Conservation (phyloP, 352 stramenopile species). For the Phytophthora fragariae region DNA sequence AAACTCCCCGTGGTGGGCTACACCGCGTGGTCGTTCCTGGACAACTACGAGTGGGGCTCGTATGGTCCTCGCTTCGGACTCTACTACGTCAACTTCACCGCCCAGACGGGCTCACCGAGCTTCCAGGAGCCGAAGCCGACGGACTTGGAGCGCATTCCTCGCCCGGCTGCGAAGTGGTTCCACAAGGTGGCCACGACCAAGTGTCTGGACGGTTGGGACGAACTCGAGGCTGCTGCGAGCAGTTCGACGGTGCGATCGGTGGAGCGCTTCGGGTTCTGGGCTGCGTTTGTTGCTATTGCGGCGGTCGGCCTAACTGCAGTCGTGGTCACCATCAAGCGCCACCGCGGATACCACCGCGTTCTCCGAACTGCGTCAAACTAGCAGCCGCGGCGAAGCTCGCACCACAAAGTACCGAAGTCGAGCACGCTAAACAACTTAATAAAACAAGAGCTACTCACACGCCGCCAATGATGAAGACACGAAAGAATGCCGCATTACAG, state of each 20-base stretch:
- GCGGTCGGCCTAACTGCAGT: conserved; percentile 12
- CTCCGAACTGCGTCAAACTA: conserved; percentile 3
- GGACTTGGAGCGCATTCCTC: conserved; percentile 42
- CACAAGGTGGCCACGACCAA: conserved; percentile 17
- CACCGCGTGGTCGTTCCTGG: conserved; percentile 27
- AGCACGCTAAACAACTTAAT: no score
- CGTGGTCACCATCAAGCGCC: conserved; percentile 25
- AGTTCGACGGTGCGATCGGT: conserved; percentile 4
- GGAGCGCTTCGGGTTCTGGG: conserved; percentile 22
- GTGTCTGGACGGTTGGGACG: conserved; percentile 20
- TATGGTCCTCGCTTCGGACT: conserved; percentile 45
- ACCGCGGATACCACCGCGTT: conserved; percentile 22
- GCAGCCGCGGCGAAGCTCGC: not conserved
- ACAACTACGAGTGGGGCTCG: conserved; percentile 35
- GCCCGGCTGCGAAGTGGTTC: conserved; percentile 47
- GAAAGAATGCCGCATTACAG: no score
- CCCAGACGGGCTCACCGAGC: conserved; percentile 15
- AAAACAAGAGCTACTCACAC: no score
- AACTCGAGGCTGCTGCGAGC: conserved; percentile 8
- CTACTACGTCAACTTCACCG: conserved; percentile 40
- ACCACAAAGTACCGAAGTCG: not conserved
- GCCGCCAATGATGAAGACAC: no score
- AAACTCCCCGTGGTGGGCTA: conserved; percentile 33
- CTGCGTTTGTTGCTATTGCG: conserved; percentile 8
- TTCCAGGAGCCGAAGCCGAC: conserved; percentile 7